These are phyloP conservation scores for Bruguiera parviflora DNA, from an alignment of 345 rosid genomes.

Conservation along the genomic window DNA sequence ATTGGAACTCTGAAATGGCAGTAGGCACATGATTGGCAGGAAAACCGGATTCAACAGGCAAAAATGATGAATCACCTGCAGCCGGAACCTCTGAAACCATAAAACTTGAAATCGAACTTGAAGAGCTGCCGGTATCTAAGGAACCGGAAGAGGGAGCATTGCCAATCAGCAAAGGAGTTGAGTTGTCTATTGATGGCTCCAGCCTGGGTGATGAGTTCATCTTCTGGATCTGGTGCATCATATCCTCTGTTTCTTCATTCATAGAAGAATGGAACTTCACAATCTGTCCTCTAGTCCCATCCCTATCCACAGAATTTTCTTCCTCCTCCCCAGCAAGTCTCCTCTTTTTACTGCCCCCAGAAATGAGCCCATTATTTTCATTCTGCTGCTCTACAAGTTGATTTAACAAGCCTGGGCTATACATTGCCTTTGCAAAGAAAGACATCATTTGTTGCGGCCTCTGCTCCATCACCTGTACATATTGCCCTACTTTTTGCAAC, in stretches of 20 bases:
- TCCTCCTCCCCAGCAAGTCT: conserved; percentile 26
- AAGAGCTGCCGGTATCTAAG: conserved; percentile 9
- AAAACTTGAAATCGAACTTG: conserved; percentile 10
- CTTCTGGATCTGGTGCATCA: conserved; percentile 28
- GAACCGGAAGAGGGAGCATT: conserved; percentile 7
- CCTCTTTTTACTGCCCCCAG: conserved; percentile 25
- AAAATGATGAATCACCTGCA: conserved; percentile 4
- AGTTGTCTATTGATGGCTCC: conserved; percentile 17
- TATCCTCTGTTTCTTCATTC: conserved; percentile 33
- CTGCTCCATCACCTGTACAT: conserved; percentile 93
- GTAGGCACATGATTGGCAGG: conserved; percentile 22
- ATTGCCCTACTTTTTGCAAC: conserved; percentile 77
- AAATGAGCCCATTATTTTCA: conserved; percentile 59
- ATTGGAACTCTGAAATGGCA: conserved; percentile 30
- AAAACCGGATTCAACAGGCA: conserved; percentile 29
- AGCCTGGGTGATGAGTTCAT: conserved; percentile 24
- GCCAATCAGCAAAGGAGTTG: conserved; percentile 19
- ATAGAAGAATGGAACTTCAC: conserved; percentile 32
- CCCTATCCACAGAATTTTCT: conserved; percentile 11
- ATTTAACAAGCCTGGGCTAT: conserved; percentile 86
- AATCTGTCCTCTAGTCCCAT: conserved; percentile 14
- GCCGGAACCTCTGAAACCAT: conserved; percentile 20
- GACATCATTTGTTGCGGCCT: conserved; percentile 97
- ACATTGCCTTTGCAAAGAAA: conserved; percentile 91
- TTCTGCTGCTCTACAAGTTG: conserved; percentile 95